Conservation (phyloP, 495 filamentous ascomycete species). For the Xylaria nigripes region DNA sequence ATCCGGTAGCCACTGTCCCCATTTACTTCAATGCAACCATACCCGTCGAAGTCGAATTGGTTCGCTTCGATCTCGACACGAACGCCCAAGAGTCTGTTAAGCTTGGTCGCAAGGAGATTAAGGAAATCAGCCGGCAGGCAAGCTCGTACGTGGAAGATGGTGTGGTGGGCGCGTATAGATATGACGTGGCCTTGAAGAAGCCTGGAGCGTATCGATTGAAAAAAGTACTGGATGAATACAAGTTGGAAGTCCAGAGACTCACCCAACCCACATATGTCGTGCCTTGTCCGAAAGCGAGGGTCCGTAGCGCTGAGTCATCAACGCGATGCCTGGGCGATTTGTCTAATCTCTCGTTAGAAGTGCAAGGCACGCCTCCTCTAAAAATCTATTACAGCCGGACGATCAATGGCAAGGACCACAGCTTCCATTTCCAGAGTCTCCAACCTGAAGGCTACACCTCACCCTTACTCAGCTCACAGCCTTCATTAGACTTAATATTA, state of each 20-base stretch:
- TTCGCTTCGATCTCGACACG: constrained; percentile 75
- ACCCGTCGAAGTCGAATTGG: constrained; percentile 74
- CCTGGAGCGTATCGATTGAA: constrained; percentile 77
- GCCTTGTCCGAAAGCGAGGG: constrained; percentile 66
- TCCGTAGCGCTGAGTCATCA: constrained; percentile 54
- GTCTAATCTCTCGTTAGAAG: constrained; percentile 71
- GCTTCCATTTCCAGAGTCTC: constrained; percentile 79
- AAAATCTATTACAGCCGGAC: constrained; percentile 83
- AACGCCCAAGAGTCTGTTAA: constrained; percentile 69
- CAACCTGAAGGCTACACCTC: constrained; percentile 81
- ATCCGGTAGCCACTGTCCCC: constrained; percentile 57
- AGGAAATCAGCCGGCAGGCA: constrained; percentile 53
- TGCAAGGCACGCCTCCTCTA: constrained; percentile 84
- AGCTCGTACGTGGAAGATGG: constrained; percentile 52
- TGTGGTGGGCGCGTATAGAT: constrained; percentile 38
- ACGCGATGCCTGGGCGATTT: constrained; percentile 74
- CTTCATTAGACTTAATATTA: constrained; percentile 44
- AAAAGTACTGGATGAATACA: constrained; percentile 82
- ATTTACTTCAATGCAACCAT: constrained; percentile 88
- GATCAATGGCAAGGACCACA: constrained; percentile 65
- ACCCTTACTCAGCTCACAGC: constrained; percentile 53
- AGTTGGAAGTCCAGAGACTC: constrained; percentile 76
- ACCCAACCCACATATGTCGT: constrained; percentile 72
- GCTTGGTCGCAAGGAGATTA: constrained; percentile 48
- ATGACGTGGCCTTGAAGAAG: constrained; percentile 61